Base-by-base conservation (phyloP, 108 stramenopile species). In the Cyclostephanos tholiformis region DNA sequence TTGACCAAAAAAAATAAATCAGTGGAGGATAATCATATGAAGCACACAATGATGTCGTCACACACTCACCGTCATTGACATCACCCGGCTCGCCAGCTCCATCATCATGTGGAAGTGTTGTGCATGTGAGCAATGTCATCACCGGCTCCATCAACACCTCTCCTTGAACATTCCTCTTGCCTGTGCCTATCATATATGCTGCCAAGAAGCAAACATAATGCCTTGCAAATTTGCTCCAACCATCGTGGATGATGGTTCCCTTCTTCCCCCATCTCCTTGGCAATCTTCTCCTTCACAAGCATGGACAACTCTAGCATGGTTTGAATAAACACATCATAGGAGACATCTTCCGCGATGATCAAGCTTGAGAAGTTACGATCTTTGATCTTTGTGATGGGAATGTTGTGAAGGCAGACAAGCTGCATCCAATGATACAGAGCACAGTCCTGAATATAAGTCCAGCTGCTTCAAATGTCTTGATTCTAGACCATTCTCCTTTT, bases 181-280 rank as follows among this genome's bases (percentile, higher is more conserved):
- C 52, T 8, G 4, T 30, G 6, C 14, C 26, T 13, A 30, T 17
- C 6, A 59, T 9, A 30, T 59, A 59, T 27, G 29, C 6, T 8
- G 57, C 26, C 27, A 59, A 11, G 0, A 59, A 30, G 29, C 29
- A 27, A 30, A 59, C 57, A 17, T 59, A 59, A 30, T 59, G 57
- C 57, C 57, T 59, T 16, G 29, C 19, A 59, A 30, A 23, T 30
- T 59, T 59, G 16, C 57, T 59, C 57, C 57, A 59, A 12, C 57
- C 57, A 59, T 59, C 57, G 16, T 59, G 57, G 10, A 59, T 27
- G 0, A 59, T 59, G 16, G 16, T 16, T 10, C 57, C 57, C 57
- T 30, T 30, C 29, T 27, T 30, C 57, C 29, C 29, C 25, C 27
- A 59, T 29, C 27, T 59, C 29, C 57, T 27, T 30, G 27, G 57